Evolutionary conservation across 768 basidiomycete species (phyloP), one percentile per base, ranked within the genome.

Genomic region (Pleurotus ostreatus): DNA sequence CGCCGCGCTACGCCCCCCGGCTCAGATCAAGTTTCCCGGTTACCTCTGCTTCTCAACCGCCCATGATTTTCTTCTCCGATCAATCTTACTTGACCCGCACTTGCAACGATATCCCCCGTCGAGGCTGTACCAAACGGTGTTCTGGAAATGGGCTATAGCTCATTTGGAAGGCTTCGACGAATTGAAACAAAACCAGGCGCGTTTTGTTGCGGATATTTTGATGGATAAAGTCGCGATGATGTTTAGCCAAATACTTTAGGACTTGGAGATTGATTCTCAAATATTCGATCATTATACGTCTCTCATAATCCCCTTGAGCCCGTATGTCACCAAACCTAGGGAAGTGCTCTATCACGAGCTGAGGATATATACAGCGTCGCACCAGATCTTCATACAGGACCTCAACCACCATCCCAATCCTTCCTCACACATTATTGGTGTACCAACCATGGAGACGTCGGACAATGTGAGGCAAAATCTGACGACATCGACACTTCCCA

Each of bases 71-170:
- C 65, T 91, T 18, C 64, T 90, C 55, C 63, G 74, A 23, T 62
- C 66, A 18, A 67, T 92, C 48, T 70, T 90, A 15, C 62, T 78
- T 6, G 76, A 78, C 61, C 58, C 68, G 5, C 86, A 88, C 62
- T 78, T 88, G 40, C 61, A 68, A 49, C 61, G 63, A 23, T 89
- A 85, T 62, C 80, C 88, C 3, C 88, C 89, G 0, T 85, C 89
- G 0, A 58, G 61, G 15, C 74, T 80, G 60, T 89, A 86, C 60
- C 88, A 87, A 59, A 71, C 71, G 47, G 58, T 65, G 2, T 92
- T 90, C 65, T 92, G 88, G 88, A 92, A 91, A 69, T 86, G 85
- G 81, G 74, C 73, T 0, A 78, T 91, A 16, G 63, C 66, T 18
- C 65, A 73, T 38, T 70, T 92, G 38, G 89, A 90, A 67, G 12